These are phyloP conservation scores for Drosera capensis DNA, from an alignment of 148 eudicot genomes.

Conservation along the genomic window DNA sequence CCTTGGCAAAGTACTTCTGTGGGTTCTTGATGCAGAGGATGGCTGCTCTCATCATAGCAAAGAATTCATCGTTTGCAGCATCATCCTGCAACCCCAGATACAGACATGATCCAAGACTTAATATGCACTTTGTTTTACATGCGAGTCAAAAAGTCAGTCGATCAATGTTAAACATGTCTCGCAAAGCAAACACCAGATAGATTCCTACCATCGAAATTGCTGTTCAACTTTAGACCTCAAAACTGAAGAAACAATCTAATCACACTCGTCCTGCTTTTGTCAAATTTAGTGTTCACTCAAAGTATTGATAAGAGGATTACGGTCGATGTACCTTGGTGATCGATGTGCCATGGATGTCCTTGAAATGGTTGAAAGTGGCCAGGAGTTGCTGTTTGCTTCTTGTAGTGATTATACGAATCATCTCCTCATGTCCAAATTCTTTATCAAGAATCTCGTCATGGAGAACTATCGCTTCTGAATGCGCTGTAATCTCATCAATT, in stretches of 20 bases:
- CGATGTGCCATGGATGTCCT: conserved; percentile 48
- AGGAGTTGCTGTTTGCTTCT: conserved; percentile 75
- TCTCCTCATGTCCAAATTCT: conserved; percentile 41
- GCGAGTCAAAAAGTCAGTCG: too few species aligned
- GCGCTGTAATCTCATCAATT: conserved; percentile 34
- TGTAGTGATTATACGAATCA: conserved; percentile 53
- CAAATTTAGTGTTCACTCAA: too few species aligned
- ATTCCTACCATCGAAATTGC: too few species aligned
- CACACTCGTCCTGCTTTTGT: too few species aligned
- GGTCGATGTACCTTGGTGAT: conserved; percentile 46
- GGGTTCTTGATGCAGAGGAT: conserved; percentile 55
- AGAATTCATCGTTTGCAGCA: conserved; percentile 22
- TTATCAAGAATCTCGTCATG: conserved; percentile 36
- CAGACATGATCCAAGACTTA: not conserved
- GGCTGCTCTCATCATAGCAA: conserved; percentile 30
- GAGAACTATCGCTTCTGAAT: conserved; percentile 52
- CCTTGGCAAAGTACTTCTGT: conserved; percentile 59
- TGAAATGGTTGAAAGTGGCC: conserved; percentile 64
- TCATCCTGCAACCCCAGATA: conserved; percentile 28
- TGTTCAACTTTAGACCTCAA: too few species aligned
- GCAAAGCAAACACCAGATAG: too few species aligned
- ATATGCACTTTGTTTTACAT: too few species aligned
- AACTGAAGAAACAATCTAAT: too few species aligned
- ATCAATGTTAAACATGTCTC: too few species aligned
- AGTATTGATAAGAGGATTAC: too few species aligned